Evolutionary conservation across 805 yeast species (phyloP).

Genomic region (Wickerhamomyces canadensis): DNA sequence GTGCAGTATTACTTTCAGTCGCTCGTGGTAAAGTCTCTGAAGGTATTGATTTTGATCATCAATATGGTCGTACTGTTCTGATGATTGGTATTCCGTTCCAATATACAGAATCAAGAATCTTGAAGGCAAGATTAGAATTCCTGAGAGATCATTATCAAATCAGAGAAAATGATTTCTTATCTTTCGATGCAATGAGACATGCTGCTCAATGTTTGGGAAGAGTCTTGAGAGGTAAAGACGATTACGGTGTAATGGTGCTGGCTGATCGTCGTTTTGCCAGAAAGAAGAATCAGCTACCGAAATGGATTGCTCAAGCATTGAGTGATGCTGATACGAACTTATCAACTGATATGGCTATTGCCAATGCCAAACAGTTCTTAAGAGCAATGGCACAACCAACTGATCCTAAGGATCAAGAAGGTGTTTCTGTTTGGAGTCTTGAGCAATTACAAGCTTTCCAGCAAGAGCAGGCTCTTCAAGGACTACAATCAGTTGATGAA

Average conservation of each 20-base stretch:
- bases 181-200: slow-evolving; percentile 99
- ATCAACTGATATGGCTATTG: slow-evolving; percentile 96
- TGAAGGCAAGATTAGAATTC: slow-evolving; percentile 92
- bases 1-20: slow-evolving; percentile 92
- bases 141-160: slow-evolving; percentile 89
- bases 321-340: slow-evolving; percentile 86
- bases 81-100: slow-evolving; percentile 99
- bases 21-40: slow-evolving; percentile 99
- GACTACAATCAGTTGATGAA: slow-evolving; percentile 14
- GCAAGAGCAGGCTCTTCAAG: slow-evolving; percentile 34
- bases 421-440: slow-evolving; percentile 87
- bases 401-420: slow-evolving; percentile 85
- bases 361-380: slow-evolving; percentile 87
- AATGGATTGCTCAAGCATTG: slow-evolving; percentile 94
- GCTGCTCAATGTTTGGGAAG: slow-evolving; percentile 99
- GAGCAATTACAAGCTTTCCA: slow-evolving; percentile 62
- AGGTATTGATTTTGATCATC: slow-evolving; percentile 99
- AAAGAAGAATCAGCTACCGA: slow-evolving; percentile 84
- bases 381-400: slow-evolving; percentile 93
- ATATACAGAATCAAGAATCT: slow-evolving; percentile 93
- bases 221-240: slow-evolving; percentile 96
- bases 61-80: slow-evolving; percentile 92
- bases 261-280: slow-evolving; percentile 91
- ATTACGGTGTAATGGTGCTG: slow-evolving; percentile 96
- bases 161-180: slow-evolving; percentile 87